Percentiles rank a stretch among this genome's conserved stretches.
Conservation (phyloP, 768 basidiomycete species). For the Psilocybe azurescens region DNA sequence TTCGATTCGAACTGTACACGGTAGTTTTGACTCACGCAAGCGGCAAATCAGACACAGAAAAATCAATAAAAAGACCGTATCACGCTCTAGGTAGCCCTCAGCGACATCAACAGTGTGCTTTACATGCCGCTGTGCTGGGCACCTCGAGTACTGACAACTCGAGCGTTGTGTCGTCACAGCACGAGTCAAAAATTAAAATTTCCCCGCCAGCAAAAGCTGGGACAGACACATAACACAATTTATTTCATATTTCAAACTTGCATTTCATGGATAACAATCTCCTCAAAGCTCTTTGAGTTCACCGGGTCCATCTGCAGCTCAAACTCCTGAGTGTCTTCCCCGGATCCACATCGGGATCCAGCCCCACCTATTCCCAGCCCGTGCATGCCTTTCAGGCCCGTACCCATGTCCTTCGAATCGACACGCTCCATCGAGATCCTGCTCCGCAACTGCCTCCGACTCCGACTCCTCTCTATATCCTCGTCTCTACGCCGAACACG, state of each 20-base stretch:
- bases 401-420: background rate
- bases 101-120: too few relatives aligned
- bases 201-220: background rate
- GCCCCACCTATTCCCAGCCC: background rate
- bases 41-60: too few relatives aligned
- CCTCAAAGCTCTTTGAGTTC: background rate
- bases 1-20: too few relatives aligned
- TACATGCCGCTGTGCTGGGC: too few relatives aligned
- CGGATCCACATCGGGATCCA: background rate
- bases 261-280: background rate
- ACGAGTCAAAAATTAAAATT: too few relatives aligned
- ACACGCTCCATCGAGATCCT: background rate
- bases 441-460: background rate
- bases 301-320: conserved; percentile 3
- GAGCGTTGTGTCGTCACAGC: too few relatives aligned
- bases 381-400: background rate
- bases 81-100: too few relatives aligned
- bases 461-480: conserved; percentile 6
- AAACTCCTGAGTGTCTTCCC: background rate
- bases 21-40: too few relatives aligned
- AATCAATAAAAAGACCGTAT: too few relatives aligned
- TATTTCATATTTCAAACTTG: too few relatives aligned
- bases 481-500: conserved; percentile 20
- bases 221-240: too few relatives aligned
- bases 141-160: too few relatives aligned